Evolutionary conservation across 192 early-diverging fungal genomes (phyloP).

Genomic region (Coemansia reversa): DNA sequence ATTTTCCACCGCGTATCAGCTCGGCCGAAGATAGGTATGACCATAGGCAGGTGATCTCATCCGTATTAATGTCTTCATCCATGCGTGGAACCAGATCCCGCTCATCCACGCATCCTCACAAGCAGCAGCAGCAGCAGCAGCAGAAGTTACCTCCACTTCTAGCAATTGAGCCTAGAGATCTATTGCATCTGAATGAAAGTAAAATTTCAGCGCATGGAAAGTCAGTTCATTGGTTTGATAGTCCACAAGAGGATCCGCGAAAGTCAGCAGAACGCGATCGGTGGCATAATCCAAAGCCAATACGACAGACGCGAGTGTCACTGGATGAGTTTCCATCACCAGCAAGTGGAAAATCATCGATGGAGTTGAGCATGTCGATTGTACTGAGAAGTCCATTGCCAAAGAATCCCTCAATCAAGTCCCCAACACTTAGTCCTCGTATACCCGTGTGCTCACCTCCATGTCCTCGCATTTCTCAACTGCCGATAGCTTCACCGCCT

Average conservation of each 20-base stretch:
- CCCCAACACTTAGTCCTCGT: conserved; percentile 11
- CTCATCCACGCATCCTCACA: not conserved
- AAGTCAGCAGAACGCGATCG: too few relatives aligned
- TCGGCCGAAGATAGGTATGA: conserved; percentile 10
- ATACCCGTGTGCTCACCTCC: not conserved
- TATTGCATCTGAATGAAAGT: too few relatives aligned
- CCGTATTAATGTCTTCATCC: not conserved
- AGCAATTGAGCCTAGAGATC: not conserved
- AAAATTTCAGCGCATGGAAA: conserved; percentile 2
- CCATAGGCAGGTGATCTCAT: not conserved
- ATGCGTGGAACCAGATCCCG: not conserved
- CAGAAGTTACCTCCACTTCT: not conserved
- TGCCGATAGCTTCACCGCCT: conserved; percentile 14
- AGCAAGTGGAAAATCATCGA: conserved; percentile 28
- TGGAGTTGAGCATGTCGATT: conserved; percentile 44
- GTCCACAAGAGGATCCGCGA: conserved; percentile 6
- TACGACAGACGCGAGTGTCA: not conserved
- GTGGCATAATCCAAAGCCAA: too few relatives aligned
- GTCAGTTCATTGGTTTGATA: conserved; percentile 45
- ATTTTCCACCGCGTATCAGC: conserved; percentile 29
- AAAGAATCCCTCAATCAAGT: conserved; percentile 24
- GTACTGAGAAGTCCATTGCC: conserved; percentile 45
- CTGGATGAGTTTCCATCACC: not conserved
- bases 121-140: conserved; percentile 2
- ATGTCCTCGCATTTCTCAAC: conserved; percentile 5